Evolutionary conservation across 129 eudicot species (phyloP), one percentile per base, ranked within the genome.

Genomic region (Flaveria sonorensis): DNA sequence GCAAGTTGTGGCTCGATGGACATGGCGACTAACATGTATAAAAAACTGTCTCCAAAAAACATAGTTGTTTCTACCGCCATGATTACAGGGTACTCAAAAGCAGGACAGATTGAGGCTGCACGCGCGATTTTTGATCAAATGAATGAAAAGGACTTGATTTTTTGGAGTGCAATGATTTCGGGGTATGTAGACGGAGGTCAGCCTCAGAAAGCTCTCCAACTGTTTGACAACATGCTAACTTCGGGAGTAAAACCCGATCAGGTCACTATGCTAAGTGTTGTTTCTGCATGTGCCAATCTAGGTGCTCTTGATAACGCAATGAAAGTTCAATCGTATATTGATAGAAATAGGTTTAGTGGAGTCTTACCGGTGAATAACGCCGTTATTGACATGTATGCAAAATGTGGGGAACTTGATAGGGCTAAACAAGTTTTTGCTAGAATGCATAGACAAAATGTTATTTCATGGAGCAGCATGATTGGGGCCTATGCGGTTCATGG

Each of bases 81-180:
- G 92, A 74, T 91, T 68, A 73, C 83, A 24, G 95, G 95, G 66
- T 91, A 91, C 75, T 87, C 92, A 36, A 91, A 85, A 72, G 52
- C 43, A 0, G 95, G 95, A 45, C 85, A 87, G 23, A 32, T 89
- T 21, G 77, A 85, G 40, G 79, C 82, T 45, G 97, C 95, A 43
- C 84, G 89, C 32, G 26, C 53, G 28, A 72, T 91, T 30, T 91
- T 91, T 46, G 82, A 88, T 72, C 71, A 79, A 43, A 85, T 88
- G 85, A 26, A 20, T 1, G 83, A 83, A 36, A 87, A 82, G 61
- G 97, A 91, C 77, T 76, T 91, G 81, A 83, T 91, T 48, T 89
- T 90, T 79, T 91, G 97, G 95, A 91, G 95, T 81, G 95, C 97
- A 40, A 91, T 91, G 92, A 91, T 91, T 63, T 77, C 92, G 10